phyloP scores from a whole-genome alignment of 1,139 yeast genomes.

The Yamadazyma kanchanaburiensis region DNA sequence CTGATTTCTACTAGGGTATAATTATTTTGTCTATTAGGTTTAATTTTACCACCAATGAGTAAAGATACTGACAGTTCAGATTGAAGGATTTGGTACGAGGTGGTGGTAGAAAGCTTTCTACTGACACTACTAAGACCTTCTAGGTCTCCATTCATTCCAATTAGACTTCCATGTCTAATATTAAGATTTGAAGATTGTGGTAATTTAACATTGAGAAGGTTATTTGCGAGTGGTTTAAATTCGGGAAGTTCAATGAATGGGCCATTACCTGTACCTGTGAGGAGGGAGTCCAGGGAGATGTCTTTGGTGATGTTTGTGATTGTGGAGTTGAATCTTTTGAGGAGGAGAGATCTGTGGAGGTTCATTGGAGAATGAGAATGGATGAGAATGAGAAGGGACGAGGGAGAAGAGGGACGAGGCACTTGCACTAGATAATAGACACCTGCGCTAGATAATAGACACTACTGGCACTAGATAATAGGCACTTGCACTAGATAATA shows the following conservation, averaged over 20 bases:
- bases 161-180: conserved; percentile 27
- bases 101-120: conserved; percentile 13
- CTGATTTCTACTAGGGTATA: conserved; percentile 23
- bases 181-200: conserved; percentile 33
- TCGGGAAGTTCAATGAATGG: conserved; percentile 39
- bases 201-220: conserved; percentile 30
- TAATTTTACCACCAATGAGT: conserved; percentile 23
- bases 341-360: too few relatives aligned
- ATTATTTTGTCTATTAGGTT: conserved; percentile 15
- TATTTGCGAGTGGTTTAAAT: conserved; percentile 30
- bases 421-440: not conserved
- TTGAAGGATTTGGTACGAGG: conserved; percentile 25
- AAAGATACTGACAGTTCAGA: conserved; percentile 24
- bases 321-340: conserved; percentile 3
- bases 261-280: conserved; percentile 33
- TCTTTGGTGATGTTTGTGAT: conserved; percentile 7
- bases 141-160: conserved; percentile 35
- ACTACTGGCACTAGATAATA: not conserved
- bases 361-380: too few relatives aligned
- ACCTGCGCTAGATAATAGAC: not conserved
- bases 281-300: conserved; percentile 13
- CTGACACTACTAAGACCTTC: conserved; percentile 14
- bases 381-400: too few relatives aligned
- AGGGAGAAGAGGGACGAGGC: not conserved
- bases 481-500: not conserved